Evolutionary conservation across 208 protist species (phyloP), one percentile per base, ranked within the genome.

Genomic region (Crithidia brevicula): DNA sequence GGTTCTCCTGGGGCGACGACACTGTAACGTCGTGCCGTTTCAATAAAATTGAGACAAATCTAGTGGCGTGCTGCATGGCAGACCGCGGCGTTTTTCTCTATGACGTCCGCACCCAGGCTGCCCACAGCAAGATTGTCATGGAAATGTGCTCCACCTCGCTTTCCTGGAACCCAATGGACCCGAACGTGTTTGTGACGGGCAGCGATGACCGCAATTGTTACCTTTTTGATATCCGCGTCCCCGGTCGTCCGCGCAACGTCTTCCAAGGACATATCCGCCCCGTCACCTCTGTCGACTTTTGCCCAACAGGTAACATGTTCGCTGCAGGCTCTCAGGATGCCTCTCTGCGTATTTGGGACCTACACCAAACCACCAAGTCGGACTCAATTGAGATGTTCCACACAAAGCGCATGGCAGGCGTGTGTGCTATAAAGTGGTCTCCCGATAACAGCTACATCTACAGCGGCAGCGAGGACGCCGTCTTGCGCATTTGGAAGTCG

Each of bases 181-280:
- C 98, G n/a, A 99, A 98, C 69, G 94, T 96, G 38, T 99, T 99
- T 67, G 95, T 97, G 8, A 90, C 89, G 0, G 98, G 96, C 16
- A 97, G 93, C 56, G 98, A 99, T 65, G 98, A 99, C 72, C 82
- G 96, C 61, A 99, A 99, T 63, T 90, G 97, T 52, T 99, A 99
- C 74, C 86, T 98, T 10, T 99, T 98, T 77, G 98, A 99, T 78
- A 98, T 99, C 76, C 89, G 98, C 25, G 80, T 97, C 13, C 88
- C 98, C 18, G 84, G 95, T 9, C 74, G 85, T 22, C 98, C 98
- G 1, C 85, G 93, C 25, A 94, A 91, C 65, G 95, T 99, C 22
- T 98, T 98, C 79, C 95, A 97, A 64, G 98, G 97, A 58, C 98
- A 99, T 79, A 98, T 99, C 38, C 82, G 82, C 47, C 83, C 97